Evolutionary conservation across 2,329 filamentous ascomycete species (phyloP).

Genomic region (Fusarium tricinctum): DNA sequence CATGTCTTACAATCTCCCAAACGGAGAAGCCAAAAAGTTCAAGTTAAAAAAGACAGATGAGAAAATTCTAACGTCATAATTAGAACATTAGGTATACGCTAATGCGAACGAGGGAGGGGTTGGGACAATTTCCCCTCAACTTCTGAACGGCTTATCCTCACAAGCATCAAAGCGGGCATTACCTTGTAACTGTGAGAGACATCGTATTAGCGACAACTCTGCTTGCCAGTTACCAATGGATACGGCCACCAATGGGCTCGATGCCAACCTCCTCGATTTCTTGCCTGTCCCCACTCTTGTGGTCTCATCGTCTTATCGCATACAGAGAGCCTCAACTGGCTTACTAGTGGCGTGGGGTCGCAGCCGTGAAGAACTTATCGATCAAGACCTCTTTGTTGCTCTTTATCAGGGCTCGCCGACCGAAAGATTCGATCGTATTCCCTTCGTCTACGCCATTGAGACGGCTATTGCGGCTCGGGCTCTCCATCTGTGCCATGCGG

Average conservation of each 20-base stretch:
- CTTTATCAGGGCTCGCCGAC: constrained; percentile 7
- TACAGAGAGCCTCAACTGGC: constrained; percentile 6
- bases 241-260: too few species aligned
- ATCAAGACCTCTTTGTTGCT: constrained; percentile 13
- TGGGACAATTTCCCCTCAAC: too few species aligned
- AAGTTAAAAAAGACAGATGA: too few species aligned
- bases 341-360: background rate
- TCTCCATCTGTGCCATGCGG: constrained; percentile 8
- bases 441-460: constrained; percentile 8
- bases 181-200: background rate
- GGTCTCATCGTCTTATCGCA: constrained; percentile 4
- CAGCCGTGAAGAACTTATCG: background rate
- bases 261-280: constrained; percentile 6
- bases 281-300: constrained; percentile 16
- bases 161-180: too few species aligned
- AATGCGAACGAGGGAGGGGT: too few species aligned
- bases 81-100: too few species aligned
- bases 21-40: too few species aligned
- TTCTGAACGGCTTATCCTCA: too few species aligned
- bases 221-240: background rate
- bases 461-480: constrained; percentile 1
- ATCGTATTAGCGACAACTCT: constrained; percentile 13
- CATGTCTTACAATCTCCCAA: too few species aligned
- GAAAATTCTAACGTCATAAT: too few species aligned
- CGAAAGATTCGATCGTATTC: constrained; percentile 14